These are phyloP conservation scores for Sordariomycetes sp. DNA, from an alignment of 2,329 filamentous ascomycete genomes.

Conservation along the genomic window DNA sequence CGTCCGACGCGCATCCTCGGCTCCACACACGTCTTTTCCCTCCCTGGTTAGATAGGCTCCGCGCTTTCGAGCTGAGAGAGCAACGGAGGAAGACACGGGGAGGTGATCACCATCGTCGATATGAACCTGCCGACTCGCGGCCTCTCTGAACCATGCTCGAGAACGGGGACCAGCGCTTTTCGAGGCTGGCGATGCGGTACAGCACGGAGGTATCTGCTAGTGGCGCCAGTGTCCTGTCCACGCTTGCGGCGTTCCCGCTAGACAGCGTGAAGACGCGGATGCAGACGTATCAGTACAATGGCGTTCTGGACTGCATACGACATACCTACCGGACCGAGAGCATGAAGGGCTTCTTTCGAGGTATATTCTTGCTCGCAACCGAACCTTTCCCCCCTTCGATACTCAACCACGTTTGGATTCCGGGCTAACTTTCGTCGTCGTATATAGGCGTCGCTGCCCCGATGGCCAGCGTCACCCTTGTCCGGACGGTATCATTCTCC, in stretches of 20 bases:
- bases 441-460: conserved; percentile 61
- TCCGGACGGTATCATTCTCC: conserved; percentile 69
- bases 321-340: conserved; percentile 69
- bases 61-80: background rate
- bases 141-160: conserved; percentile 4
- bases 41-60: background rate
- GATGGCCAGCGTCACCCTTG: conserved; percentile 67
- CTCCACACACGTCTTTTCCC: background rate
- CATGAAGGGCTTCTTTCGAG: conserved; percentile 68
- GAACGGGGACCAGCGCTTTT: background rate
- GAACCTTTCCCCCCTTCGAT: no score
- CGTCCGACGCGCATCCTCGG: background rate
- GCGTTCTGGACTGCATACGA: conserved; percentile 62
- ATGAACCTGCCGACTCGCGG: background rate
- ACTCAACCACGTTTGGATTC: background rate
- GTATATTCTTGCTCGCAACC: conserved; percentile 28
- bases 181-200: conserved; percentile 56
- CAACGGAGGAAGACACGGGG: background rate
- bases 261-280: conserved; percentile 86
- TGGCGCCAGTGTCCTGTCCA: conserved; percentile 67
- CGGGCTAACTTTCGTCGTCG: background rate
- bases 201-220: conserved; percentile 72
- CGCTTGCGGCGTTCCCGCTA: conserved; percentile 71
- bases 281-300: conserved; percentile 74
- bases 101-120: background rate